Evolutionary conservation across 2,329 filamentous ascomycete genomes (phyloP).

Genomic region (Stagonosporopsis cucurbitacearum): DNA sequence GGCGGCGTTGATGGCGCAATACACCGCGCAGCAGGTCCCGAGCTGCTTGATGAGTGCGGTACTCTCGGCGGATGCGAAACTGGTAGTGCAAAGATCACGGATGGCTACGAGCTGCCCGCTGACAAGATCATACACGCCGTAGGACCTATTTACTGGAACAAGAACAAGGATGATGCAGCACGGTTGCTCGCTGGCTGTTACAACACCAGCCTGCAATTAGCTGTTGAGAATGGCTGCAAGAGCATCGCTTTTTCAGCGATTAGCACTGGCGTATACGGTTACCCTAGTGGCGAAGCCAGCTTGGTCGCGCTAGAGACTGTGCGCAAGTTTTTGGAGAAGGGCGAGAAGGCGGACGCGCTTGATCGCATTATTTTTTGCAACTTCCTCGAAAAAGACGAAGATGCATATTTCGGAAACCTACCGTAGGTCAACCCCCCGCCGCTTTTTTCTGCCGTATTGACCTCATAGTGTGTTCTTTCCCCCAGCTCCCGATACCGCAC

Average conservation of each 20-base stretch:
- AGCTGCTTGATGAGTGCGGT: slow-evolving; percentile 73
- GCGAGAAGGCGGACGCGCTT: slow-evolving; percentile 58
- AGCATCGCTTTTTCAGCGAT: slow-evolving; percentile 83
- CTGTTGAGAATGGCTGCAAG: slow-evolving; percentile 68
- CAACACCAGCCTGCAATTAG: slow-evolving; percentile 72
- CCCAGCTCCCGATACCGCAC: slow-evolving; percentile 15
- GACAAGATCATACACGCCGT: slow-evolving; percentile 88
- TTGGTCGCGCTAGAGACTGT: slow-evolving; percentile 70
- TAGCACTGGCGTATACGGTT: slow-evolving; percentile 90
- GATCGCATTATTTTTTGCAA: slow-evolving; percentile 84
- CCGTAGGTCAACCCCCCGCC: slow-evolving; percentile 68
- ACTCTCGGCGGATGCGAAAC: slow-evolving; percentile 75
- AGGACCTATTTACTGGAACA: slow-evolving; percentile 73
- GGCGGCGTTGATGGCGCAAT: slow-evolving; percentile 84
- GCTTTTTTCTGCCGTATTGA: neutral
- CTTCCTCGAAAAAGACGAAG: slow-evolving; percentile 78
- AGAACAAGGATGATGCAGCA: slow-evolving; percentile 48
- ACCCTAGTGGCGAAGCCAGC: slow-evolving; percentile 77
- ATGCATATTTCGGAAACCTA: slow-evolving; percentile 71
- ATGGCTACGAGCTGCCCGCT: slow-evolving; percentile 76
- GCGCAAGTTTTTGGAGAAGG: slow-evolving; percentile 60
- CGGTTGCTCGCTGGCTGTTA: slow-evolving; percentile 70
- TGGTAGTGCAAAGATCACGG: slow-evolving; percentile 82
- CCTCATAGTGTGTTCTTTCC: slow-evolving; percentile 46
- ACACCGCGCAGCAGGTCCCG: slow-evolving; percentile 77